A percentile compares a stretch with the other conserved stretches of the same genome.
Evolutionary conservation across 2,329 filamentous ascomycete genomes (phyloP).

Genomic region (Pleurostoma richardsiae): DNA sequence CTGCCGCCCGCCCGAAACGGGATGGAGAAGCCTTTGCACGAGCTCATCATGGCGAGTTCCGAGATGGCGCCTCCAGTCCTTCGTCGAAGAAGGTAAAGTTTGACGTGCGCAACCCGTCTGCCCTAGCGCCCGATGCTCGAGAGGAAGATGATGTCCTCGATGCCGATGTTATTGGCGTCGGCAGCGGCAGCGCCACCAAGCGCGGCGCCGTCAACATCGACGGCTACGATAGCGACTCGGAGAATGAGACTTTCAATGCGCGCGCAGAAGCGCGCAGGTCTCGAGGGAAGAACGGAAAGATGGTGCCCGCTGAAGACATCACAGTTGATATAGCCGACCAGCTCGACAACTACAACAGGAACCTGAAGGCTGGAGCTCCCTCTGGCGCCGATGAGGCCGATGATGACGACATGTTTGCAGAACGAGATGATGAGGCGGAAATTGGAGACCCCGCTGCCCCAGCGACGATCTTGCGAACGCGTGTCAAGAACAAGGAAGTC

Average conservation of each 20-base stretch:
- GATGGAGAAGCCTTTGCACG: slow-evolving; percentile 77
- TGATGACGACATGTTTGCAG: slow-evolving; percentile 82
- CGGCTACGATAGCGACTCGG: slow-evolving; percentile 92
- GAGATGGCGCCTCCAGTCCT: slow-evolving; percentile 34
- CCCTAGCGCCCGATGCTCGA: slow-evolving; percentile 74
- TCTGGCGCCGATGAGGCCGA: slow-evolving; percentile 42
- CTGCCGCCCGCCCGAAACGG: slow-evolving; percentile 74
- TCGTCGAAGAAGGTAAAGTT: slow-evolving; percentile 79
- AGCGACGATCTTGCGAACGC: slow-evolving; percentile 29
- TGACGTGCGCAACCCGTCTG: slow-evolving; percentile 90
- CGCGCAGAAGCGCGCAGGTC: slow-evolving; percentile 57
- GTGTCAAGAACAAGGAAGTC: slow-evolving; percentile 59
- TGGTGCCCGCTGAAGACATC: slow-evolving; percentile 32
- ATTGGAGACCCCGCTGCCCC: slow-evolving; percentile 8
- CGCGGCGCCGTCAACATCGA: slow-evolving; percentile 94
- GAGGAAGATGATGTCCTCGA: slow-evolving; percentile 76
- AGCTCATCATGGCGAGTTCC: slow-evolving; percentile 58
- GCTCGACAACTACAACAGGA: slow-evolving; percentile 48
- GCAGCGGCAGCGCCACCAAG: slow-evolving; percentile 68
- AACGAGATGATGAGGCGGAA: slow-evolving; percentile 12
- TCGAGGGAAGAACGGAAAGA: slow-evolving; percentile 31
- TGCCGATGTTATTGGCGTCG: slow-evolving; percentile 85
- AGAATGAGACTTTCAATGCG: slow-evolving; percentile 81
- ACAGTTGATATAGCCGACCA: slow-evolving; percentile 44
- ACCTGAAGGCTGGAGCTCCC: slow-evolving; percentile 34